These are phyloP conservation scores for Willaertia magna DNA, from an alignment of 208 protist genomes.

Conservation along the genomic window DNA sequence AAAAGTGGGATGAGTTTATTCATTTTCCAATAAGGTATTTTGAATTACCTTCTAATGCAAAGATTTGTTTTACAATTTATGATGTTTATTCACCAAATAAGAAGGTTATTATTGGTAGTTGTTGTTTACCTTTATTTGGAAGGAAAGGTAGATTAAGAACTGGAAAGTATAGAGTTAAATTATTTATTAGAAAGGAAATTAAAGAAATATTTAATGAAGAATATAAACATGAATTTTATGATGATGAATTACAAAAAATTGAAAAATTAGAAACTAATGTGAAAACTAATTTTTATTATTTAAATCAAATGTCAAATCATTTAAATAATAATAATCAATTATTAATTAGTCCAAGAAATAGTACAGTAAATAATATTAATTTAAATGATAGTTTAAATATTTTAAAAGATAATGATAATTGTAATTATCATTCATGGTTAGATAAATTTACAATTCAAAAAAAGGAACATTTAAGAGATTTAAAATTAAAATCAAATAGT, in stretches of 20 bases:
- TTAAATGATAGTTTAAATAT: not conserved
- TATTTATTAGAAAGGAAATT: not conserved
- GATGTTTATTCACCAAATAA: not conserved
- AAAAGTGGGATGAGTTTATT: conserved; percentile 12
- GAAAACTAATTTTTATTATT: not conserved
- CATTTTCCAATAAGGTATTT: not conserved
- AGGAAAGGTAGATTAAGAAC: not conserved
- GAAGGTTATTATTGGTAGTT: not conserved
- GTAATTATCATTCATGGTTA: not conserved
- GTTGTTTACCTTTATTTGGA: not conserved
- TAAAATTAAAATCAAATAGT: not conserved
- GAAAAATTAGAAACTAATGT: not conserved
- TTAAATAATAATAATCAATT: no score
- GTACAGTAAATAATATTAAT: not conserved
- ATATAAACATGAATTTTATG: not conserved
- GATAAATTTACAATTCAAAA: not conserved
- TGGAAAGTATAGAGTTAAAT: not conserved
- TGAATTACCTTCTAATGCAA: not conserved
- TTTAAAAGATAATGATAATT: not conserved
- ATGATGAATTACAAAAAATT: not conserved
- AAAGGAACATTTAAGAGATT: not conserved
- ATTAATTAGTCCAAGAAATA: not conserved
- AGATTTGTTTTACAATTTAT: not conserved
- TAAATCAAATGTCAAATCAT: not conserved
- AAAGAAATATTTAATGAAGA: not conserved